These are phyloP conservation scores for Yamadazyma dendronema DNA, from an alignment of 1,139 yeast species.

Conservation along the genomic window DNA sequence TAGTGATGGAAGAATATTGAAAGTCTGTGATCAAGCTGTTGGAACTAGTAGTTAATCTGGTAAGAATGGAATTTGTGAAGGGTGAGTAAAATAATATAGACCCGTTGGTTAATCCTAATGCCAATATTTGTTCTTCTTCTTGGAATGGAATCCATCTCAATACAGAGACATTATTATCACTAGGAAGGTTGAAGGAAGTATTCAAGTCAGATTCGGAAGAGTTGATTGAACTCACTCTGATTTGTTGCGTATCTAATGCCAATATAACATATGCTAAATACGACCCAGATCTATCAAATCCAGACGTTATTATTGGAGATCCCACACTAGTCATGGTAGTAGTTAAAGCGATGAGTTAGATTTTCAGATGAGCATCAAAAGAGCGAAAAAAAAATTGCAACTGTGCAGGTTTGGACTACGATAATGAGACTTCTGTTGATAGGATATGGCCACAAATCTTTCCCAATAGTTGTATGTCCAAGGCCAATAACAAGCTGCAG, in stretches of 20 bases:
- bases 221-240: constrained; percentile 59
- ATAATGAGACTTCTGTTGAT: neutral
- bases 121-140: constrained; percentile 46
- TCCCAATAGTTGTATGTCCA: no score
- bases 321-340: constrained; percentile 4
- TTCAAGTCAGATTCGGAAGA: constrained; percentile 31
- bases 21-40: constrained; percentile 55
- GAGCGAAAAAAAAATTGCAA: constrained; percentile 2
- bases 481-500: no score
- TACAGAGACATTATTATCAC: constrained; percentile 49
- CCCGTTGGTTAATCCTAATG: constrained; percentile 69
- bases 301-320: constrained; percentile 30
- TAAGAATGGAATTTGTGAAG: constrained; percentile 52
- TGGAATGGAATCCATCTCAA: constrained; percentile 54
- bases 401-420: neutral
- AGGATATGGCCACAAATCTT: no score
- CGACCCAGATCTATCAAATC: constrained; percentile 56
- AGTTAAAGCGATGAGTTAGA: constrained; percentile 1
- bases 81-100: constrained; percentile 68
- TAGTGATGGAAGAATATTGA: constrained; percentile 40
- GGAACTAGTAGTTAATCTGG: constrained; percentile 50
- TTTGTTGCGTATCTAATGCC: constrained; percentile 71
- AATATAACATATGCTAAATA: constrained; percentile 66
- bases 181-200: constrained; percentile 52
- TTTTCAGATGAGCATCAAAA: constrained; percentile 2